Evolutionary conservation across 768 basidiomycete species (phyloP).

Genomic region (Lactarius psammicola): DNA sequence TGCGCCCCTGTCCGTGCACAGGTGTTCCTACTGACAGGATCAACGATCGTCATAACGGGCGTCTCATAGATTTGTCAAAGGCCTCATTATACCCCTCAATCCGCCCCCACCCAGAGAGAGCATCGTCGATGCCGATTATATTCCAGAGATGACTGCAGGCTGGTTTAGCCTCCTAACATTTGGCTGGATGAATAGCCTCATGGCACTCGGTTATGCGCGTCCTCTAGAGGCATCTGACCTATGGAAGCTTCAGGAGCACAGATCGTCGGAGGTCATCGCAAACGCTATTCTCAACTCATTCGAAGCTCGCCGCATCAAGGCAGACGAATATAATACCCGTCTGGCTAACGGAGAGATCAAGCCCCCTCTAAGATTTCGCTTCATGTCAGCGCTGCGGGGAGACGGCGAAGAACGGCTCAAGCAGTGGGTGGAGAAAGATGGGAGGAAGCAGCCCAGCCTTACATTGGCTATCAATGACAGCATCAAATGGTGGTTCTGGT

Average conservation of each 20-base stretch:
- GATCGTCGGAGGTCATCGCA: slow-evolving; percentile 59
- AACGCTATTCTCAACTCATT: slow-evolving; percentile 63
- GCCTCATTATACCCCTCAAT: slow-evolving; percentile 27
- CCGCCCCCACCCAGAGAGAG: slow-evolving; percentile 48
- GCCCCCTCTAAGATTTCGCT: slow-evolving; percentile 47
- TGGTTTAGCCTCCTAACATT: slow-evolving; percentile 64
- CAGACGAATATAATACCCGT: slow-evolving; percentile 67
- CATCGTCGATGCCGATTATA: slow-evolving; percentile 56
- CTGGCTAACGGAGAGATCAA: slow-evolving; percentile 63
- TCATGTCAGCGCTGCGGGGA: slow-evolving; percentile 63
- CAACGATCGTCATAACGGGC: neutral
- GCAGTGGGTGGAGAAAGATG: slow-evolving; percentile 61
- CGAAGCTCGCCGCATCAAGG: slow-evolving; percentile 52
- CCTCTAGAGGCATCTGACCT: slow-evolving; percentile 80
- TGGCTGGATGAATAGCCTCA: slow-evolving; percentile 69
- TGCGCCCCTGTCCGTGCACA: slow-evolving; percentile 2
- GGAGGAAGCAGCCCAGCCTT: slow-evolving; percentile 62
- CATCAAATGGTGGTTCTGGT: slow-evolving; percentile 78
- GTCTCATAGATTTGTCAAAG: slow-evolving; percentile 21
- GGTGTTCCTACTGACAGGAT: neutral
- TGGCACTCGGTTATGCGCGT: slow-evolving; percentile 73
- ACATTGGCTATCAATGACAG: slow-evolving; percentile 72
- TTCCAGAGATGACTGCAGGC: slow-evolving; percentile 66
- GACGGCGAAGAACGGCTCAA: slow-evolving; percentile 55
- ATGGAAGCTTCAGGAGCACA: slow-evolving; percentile 68